Base-by-base conservation (phyloP, 768 basidiomycete species). In the Naganishia randhawae region DNA sequence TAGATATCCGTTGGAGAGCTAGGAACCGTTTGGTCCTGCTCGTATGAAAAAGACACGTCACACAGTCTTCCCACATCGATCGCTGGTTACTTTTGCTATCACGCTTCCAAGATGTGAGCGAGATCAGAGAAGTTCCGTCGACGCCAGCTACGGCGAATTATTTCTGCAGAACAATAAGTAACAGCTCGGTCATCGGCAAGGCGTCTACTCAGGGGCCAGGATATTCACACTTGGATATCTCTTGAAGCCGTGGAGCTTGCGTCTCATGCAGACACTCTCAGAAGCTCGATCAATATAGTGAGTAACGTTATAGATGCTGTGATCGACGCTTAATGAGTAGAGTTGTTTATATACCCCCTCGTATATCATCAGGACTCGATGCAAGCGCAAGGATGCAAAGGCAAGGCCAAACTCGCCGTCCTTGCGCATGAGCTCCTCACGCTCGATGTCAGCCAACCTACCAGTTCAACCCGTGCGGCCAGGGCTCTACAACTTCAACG, bases 361-460 rank as follows among this genome's bases (percentile, higher is more conserved):
- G 9, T 31, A 11, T 32, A 32, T 31, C 17, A n/a, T 3, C 25
- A 61, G 57, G 57, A 39, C 37, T 61, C 57, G 35, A 61, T 61
- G 57, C 57, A 61, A 61, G 57, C 33, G 57, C 57, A 61, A 41
- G 57, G 35, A 41, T 61, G 57, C 57, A 61, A 61, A 29, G 57
- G 57, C 57, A 61, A 61, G 57, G 57, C 57, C 57, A 61, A 61
- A 61, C 37, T 61, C 57, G 57, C 39, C 41, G 57, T 41, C 57
- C 57, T 61, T 61, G 57, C 57, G 27, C 57, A 42, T 61, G 57
- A 61, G 57, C 57, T 61, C 37, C 57, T 61, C 10, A 61, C 57
- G 3, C 57, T 61, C 22, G 57, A 61, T 61, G 35, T 61, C 57
- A 61, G 57, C 27, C 37, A 25, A 39, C 57, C 57, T 16, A 61